A percentile compares a stretch with the other conserved stretches of the same genome.
Evolutionary conservation across 2,329 filamentous ascomycete genomes (phyloP).

Genomic region (Claviceps humidiphila): DNA sequence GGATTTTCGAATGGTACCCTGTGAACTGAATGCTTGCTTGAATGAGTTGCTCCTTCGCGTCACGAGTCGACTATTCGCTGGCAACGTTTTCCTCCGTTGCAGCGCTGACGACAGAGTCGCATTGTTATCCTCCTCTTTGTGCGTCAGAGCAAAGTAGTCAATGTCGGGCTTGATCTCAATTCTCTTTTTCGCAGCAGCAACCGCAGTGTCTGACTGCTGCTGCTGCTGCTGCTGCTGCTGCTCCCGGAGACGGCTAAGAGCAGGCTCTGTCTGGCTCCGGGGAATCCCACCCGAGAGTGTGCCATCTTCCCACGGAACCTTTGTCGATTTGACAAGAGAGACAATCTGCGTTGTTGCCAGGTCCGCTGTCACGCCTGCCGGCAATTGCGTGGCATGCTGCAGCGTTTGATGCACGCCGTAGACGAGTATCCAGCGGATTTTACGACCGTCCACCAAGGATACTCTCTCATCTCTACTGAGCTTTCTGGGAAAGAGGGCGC

Average conservation of each 20-base stretch:
- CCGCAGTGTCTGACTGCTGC: slow-evolving; percentile 1
- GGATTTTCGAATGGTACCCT: slow-evolving; percentile 21
- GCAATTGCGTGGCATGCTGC: slow-evolving; percentile 45
- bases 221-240: slow-evolving; percentile 3
- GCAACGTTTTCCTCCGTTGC: slow-evolving; percentile 1
- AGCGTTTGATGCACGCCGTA: slow-evolving; percentile 65
- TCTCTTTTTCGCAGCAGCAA: slow-evolving; percentile 4
- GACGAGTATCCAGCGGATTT: slow-evolving; percentile 65
- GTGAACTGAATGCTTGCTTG: slow-evolving; percentile 17
- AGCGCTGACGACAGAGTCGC: slow-evolving; percentile 2
- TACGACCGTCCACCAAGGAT: slow-evolving; percentile 51
- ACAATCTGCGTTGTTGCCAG: slow-evolving; percentile 44
- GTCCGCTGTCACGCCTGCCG: slow-evolving; percentile 46
- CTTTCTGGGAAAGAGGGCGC: slow-evolving; percentile 34
- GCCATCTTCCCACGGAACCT: slow-evolving; percentile 34
- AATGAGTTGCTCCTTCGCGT: slow-evolving; percentile 18
- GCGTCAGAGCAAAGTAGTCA: slow-evolving; percentile 37
- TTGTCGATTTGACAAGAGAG: slow-evolving; percentile 25
- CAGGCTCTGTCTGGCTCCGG: slow-evolving; percentile 17
- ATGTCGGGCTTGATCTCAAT: slow-evolving; percentile 42
- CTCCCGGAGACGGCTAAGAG: slow-evolving; percentile 6
- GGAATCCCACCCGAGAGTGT: slow-evolving; percentile 15
- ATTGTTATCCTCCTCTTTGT: slow-evolving; percentile 12
- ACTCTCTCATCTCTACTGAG: slow-evolving; percentile 42
- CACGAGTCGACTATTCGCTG: slow-evolving; percentile 6